Conservation (phyloP, 2,329 filamentous ascomycete species). For the Penicillium sp. region DNA sequence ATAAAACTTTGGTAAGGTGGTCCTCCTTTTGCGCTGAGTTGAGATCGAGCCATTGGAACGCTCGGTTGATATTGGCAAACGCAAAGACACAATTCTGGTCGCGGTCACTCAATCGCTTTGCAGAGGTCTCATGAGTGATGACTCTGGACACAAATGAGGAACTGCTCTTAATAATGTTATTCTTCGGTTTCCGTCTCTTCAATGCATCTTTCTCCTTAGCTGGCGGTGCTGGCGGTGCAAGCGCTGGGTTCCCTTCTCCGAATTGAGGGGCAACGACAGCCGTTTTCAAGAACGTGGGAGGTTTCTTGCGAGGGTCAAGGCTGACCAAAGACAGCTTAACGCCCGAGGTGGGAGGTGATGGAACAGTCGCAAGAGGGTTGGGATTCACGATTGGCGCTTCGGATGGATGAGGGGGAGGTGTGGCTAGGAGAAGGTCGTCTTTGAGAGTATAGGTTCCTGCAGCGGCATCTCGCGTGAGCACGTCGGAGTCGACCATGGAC, state of each 20-base stretch:
- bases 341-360: constrained; percentile 78
- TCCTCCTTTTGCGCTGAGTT: constrained; percentile 71
- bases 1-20: constrained; percentile 90
- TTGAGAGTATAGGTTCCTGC: constrained; percentile 84
- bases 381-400: constrained; percentile 83
- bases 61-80: constrained; percentile 93
- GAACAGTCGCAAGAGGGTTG: constrained; percentile 84
- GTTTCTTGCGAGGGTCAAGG: constrained; percentile 60
- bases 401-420: constrained; percentile 90
- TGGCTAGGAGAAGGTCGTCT: constrained; percentile 88
- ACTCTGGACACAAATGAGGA: constrained; percentile 98
- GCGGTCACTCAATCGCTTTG: constrained; percentile 76
- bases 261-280: constrained; percentile 63
- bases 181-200: constrained; percentile 92
- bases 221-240: constrained; percentile 54
- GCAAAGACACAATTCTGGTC: constrained; percentile 77
- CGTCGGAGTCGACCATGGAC: not conserved
- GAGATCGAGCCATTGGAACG: constrained; percentile 93
- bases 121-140: constrained; percentile 79
- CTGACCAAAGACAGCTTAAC: constrained; percentile 79
- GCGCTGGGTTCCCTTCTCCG: constrained; percentile 77
- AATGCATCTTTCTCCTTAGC: constrained; percentile 66
- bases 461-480: constrained; percentile 14
- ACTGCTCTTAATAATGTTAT: constrained; percentile 97
- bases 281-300: constrained; percentile 39